Percentiles rank a stretch among this genome's conserved stretches.
phyloP scores from a whole-genome alignment of 2,329 filamentous ascomycete species.

The Trichoderma brevicompactum region DNA sequence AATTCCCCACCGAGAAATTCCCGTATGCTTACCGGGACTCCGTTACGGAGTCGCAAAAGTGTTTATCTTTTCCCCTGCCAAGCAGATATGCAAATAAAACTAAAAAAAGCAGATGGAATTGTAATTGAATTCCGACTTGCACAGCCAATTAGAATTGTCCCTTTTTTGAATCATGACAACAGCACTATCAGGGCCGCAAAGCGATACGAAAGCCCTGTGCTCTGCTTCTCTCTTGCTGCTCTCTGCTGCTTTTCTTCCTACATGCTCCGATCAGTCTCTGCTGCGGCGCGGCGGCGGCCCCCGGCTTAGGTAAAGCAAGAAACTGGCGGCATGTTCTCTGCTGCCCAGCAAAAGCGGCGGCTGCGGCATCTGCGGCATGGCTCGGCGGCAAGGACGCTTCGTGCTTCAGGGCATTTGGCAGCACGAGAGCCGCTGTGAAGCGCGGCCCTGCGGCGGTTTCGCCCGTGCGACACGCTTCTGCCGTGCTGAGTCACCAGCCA shows the following conservation, averaged over 20 bases:
- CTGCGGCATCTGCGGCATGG: slow-evolving; percentile 26
- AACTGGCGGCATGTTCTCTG: background rate
- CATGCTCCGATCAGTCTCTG: background rate
- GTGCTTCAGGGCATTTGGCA: background rate
- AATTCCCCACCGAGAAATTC: slow-evolving; percentile 29
- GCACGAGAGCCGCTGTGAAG: slow-evolving; percentile 7
- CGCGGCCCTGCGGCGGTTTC: slow-evolving; percentile 14
- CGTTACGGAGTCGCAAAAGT: background rate
- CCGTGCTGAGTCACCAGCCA: background rate
- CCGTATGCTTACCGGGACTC: slow-evolving; percentile 13
- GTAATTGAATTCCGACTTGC: no score
- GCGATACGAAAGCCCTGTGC: background rate
- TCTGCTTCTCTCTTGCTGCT: background rate
- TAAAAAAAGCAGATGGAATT: background rate
- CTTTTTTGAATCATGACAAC: background rate
- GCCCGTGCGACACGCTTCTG: slow-evolving; percentile 7
- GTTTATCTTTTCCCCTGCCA: background rate
- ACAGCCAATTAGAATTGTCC: background rate
- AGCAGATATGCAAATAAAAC: background rate
- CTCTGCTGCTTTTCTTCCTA: background rate
- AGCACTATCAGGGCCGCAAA: no score
- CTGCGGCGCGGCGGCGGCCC: slow-evolving; percentile 11
- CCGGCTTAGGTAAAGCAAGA: slow-evolving; percentile 11
- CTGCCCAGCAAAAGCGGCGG: background rate
- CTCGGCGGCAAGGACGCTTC: background rate